phyloP scores from a whole-genome alignment of 176 grass and related monocot species.

The Hordeum marinum region DNA sequence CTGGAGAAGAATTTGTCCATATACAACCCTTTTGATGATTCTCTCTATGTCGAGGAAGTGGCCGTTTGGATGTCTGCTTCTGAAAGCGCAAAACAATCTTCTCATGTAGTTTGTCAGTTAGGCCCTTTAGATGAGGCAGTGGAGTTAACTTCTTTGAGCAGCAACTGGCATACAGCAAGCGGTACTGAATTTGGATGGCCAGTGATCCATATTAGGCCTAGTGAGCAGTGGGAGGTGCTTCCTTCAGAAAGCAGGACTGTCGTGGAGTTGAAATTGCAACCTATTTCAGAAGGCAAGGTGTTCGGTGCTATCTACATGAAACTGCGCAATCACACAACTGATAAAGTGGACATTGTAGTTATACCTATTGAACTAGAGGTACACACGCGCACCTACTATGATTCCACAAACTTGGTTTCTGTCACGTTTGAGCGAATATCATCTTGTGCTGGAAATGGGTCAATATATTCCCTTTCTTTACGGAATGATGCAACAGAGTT shows the following conservation, averaged over 20 bases:
- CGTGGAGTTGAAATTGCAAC: slow-evolving; percentile 58
- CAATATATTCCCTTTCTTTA: slow-evolving; percentile 70
- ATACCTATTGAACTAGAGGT: slow-evolving; percentile 83
- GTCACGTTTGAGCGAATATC: slow-evolving; percentile 46
- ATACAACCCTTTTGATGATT: slow-evolving; percentile 76
- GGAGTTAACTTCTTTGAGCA: slow-evolving; percentile 41
- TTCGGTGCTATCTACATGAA: slow-evolving; percentile 87
- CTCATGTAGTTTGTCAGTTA: slow-evolving; percentile 66
- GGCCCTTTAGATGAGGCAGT: slow-evolving; percentile 27
- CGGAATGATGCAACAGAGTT: slow-evolving; percentile 52
- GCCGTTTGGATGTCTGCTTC: slow-evolving; percentile 68
- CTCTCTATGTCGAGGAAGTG: slow-evolving; percentile 70
- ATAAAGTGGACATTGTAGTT: slow-evolving; percentile 46
- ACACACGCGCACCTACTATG: slow-evolving; percentile 41
- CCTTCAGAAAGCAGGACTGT: slow-evolving; percentile 47
- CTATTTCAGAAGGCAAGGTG: slow-evolving; percentile 57
- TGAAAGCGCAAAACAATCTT: slow-evolving; percentile 55
- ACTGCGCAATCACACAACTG: slow-evolving; percentile 42
- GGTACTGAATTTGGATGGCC: slow-evolving; percentile 39
- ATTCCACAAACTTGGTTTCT: slow-evolving; percentile 51
- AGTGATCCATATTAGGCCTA: slow-evolving; percentile 63
- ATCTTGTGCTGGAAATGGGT: slow-evolving; percentile 46
- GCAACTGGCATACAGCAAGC: slow-evolving; percentile 50
- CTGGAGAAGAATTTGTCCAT: slow-evolving; percentile 76
- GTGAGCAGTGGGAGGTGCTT: slow-evolving; percentile 61